A percentile compares a stretch with the other conserved stretches of the same genome.
These are phyloP conservation scores for peach (Prunus persica) DNA, from an alignment of 306 rosid species.

Conservation along the genomic window Prunus_persica_NCBIv2 NC_034015.1:17707501-17708000, in stretches of 20 bases:
- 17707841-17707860: background rate
- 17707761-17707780: constrained; percentile 1
- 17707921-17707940: background rate
- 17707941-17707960: background rate
- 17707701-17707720: background rate
- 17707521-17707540: background rate
- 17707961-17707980: background rate
- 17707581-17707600: background rate
- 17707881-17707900: no score
- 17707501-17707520: background rate
- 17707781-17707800: background rate
- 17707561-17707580: background rate
- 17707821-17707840: background rate
- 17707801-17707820: background rate
- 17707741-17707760: background rate
- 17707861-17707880: no score
- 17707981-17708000: background rate
- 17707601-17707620: background rate
- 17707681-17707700: background rate
- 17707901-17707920: no score
- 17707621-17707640: background rate
- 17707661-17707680: background rate
- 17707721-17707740: background rate
- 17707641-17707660: background rate
- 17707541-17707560: background rate